phyloP scores from a whole-genome alignment of 768 basidiomycete species.

The Mycena capillaripes region DNA sequence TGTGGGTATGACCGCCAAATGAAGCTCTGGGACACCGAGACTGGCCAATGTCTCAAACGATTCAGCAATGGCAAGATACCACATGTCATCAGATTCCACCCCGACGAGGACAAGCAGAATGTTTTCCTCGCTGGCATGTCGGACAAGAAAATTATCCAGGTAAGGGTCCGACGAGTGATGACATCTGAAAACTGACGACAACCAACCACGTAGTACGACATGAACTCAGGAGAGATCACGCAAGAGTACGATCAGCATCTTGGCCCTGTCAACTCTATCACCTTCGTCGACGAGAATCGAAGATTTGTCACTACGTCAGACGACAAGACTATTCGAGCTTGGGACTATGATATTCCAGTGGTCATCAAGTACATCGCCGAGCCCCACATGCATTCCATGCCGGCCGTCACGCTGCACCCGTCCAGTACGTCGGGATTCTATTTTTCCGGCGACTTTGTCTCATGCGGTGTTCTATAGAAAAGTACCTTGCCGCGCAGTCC shows the following conservation, averaged over 20 bases:
- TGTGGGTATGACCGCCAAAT: slow-evolving; percentile 97
- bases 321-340: slow-evolving; percentile 98
- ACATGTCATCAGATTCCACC: slow-evolving; percentile 95
- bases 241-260: slow-evolving; percentile 99
- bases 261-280: slow-evolving; percentile 98
- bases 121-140: slow-evolving; percentile 99
- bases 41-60: slow-evolving; percentile 95
- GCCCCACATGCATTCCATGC: slow-evolving; percentile 99
- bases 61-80: slow-evolving; percentile 99
- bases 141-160: slow-evolving; percentile 99
- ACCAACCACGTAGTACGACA: slow-evolving; percentile 91
- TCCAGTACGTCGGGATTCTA: slow-evolving; percentile 74
- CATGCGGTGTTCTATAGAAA: slow-evolving; percentile 62
- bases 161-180: slow-evolving; percentile 49
- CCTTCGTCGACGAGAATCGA: slow-evolving; percentile 98
- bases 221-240: slow-evolving; percentile 93
- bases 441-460: slow-evolving; percentile 20
- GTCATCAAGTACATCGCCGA: slow-evolving; percentile 99
- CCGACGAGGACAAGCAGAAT: slow-evolving; percentile 95
- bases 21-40: slow-evolving; percentile 99
- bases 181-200: background rate
- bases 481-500: slow-evolving; percentile 98
- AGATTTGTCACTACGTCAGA: slow-evolving; percentile 98
- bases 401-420: slow-evolving; percentile 95
- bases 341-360: slow-evolving; percentile 99